A percentile compares a stretch with the other conserved stretches of the same genome.
Evolutionary conservation across 805 yeast genomes (phyloP).

Genomic region (Wickerhamiella qilinensis): DNA sequence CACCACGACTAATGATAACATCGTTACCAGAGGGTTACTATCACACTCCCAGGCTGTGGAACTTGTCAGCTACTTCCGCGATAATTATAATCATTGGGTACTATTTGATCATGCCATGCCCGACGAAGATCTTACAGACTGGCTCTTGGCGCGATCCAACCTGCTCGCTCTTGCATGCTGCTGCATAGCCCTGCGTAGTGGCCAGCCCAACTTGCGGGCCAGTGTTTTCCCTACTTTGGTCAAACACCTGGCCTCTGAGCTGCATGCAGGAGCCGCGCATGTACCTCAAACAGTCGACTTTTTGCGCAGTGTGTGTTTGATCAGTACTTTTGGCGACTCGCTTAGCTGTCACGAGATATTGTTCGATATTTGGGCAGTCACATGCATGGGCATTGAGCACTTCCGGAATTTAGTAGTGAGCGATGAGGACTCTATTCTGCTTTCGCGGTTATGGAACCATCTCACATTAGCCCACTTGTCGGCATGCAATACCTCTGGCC

Average conservation of each 20-base stretch:
- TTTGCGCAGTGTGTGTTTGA: conserved; percentile 48
- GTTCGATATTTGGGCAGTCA: conserved; percentile 56
- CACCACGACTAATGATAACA: conserved; percentile 16
- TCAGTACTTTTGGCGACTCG: conserved; percentile 50
- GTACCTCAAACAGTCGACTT: conserved; percentile 39
- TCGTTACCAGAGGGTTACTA: conserved; percentile 35
- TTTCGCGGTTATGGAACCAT: conserved; percentile 54
- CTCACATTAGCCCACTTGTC: conserved; percentile 49
- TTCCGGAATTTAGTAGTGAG: conserved; percentile 27
- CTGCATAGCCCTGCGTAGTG: conserved; percentile 41
- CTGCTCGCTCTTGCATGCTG: conserved; percentile 53
- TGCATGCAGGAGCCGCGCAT: conserved; percentile 29
- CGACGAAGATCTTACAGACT: conserved; percentile 32
- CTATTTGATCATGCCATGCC: conserved; percentile 43
- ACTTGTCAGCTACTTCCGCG: conserved; percentile 41
- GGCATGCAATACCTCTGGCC: conserved; percentile 49
- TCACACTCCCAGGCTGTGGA: conserved; percentile 31
- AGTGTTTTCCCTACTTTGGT: conserved; percentile 30
- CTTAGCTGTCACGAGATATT: conserved; percentile 35
- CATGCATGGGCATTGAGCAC: conserved; percentile 49
- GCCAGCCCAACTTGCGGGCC: conserved; percentile 25
- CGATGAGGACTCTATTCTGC: not conserved
- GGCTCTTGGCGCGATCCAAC: conserved; percentile 35
- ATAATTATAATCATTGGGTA: conserved; percentile 64
- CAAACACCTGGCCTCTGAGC: conserved; percentile 33